phyloP scores from a whole-genome alignment of 768 basidiomycete species.

The Mycena rosella region DNA sequence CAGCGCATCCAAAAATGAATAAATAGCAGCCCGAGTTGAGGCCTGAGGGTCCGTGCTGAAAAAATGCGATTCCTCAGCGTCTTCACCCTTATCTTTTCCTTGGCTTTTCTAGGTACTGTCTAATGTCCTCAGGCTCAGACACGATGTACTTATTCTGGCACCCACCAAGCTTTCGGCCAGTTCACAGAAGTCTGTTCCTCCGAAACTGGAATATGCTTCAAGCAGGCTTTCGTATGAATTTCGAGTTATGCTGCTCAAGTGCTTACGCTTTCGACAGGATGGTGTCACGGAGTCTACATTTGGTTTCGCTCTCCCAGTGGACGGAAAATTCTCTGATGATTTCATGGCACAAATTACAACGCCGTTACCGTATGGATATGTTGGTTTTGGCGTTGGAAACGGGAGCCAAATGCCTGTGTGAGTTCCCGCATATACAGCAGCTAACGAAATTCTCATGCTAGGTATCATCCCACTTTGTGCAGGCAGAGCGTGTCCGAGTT shows the following conservation, averaged over 20 bases:
- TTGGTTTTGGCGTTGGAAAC: conserved; percentile 9
- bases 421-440: background rate
- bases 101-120: too few relatives aligned
- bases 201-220: conserved; percentile 2
- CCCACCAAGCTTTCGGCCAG: conserved; percentile 1
- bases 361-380: conserved; percentile 5
- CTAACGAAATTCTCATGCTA: background rate
- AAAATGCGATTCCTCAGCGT: too few relatives aligned
- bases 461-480: background rate
- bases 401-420: background rate
- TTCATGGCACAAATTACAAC: background rate
- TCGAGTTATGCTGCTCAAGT: too few relatives aligned
- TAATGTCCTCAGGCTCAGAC: too few relatives aligned
- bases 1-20: too few relatives aligned
- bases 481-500: background rate
- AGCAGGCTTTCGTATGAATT: conserved; percentile 7
- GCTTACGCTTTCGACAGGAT: background rate
- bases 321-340: background rate
- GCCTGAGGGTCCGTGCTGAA: too few relatives aligned
- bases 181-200: background rate
- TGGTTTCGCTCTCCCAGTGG: background rate
- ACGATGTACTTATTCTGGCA: too few relatives aligned
- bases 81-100: too few relatives aligned
- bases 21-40: too few relatives aligned
- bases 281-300: background rate